These are phyloP conservation scores for Lophium mytilinum DNA, from an alignment of 495 filamentous ascomycete genomes.

Conservation along the genomic window DNA sequence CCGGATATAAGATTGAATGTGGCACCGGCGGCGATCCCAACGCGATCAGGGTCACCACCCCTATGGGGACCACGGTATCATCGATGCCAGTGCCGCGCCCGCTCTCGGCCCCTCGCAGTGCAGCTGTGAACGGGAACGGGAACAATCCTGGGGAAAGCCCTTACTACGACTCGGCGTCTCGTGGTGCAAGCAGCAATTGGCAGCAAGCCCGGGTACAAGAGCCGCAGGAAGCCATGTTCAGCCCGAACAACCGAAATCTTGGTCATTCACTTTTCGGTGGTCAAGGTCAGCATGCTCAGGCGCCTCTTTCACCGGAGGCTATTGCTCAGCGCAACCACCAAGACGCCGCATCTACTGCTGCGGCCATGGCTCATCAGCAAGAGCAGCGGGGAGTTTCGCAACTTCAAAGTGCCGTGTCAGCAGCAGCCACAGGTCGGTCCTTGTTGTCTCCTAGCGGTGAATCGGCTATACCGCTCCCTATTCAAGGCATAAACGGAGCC, in stretches of 20 bases:
- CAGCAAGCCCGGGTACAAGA: constrained; percentile 14
- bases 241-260: constrained; percentile 28
- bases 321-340: constrained; percentile 36
- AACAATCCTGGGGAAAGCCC: constrained; percentile 10
- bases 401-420: constrained; percentile 63
- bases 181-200: constrained; percentile 16
- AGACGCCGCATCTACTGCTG: constrained; percentile 37
- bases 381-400: constrained; percentile 78
- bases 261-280: constrained; percentile 28
- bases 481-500: constrained; percentile 31
- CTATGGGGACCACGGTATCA: constrained; percentile 67
- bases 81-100: constrained; percentile 47
- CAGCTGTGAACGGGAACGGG: constrained; percentile 22
- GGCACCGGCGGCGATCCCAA: constrained; percentile 86
- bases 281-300: constrained; percentile 20
- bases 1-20: constrained; percentile 96
- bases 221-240: constrained; percentile 27
- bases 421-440: constrained; percentile 44
- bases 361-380: constrained; percentile 58
- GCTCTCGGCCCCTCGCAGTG: constrained; percentile 39
- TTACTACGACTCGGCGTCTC: constrained; percentile 19
- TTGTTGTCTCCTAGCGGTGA: constrained; percentile 29
- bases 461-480: constrained; percentile 42
- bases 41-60: constrained; percentile 92
- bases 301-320: constrained; percentile 37